A percentile compares a stretch with the other conserved stretches of the same genome.
Conservation (phyloP, 352 stramenopile genomes). For the Phytophthora palmivora region DNA sequence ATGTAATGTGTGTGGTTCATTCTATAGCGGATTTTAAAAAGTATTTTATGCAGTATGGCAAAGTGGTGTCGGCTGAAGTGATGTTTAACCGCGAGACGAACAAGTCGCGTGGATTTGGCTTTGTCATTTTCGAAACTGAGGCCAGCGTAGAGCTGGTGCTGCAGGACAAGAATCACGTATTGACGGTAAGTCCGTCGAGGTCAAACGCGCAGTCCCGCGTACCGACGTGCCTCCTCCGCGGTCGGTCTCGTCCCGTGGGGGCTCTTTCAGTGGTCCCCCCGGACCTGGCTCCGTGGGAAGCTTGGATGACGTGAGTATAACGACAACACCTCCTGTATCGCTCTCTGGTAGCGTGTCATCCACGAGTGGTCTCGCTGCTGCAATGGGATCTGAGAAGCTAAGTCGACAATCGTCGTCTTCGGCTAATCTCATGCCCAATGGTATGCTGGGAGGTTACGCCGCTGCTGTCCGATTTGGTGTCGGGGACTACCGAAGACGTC, state of each 20-base stretch:
- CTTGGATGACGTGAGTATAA: slow-evolving; percentile 69
- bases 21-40: slow-evolving; percentile 87
- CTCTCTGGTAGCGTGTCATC: slow-evolving; percentile 63
- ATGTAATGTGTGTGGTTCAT: no score
- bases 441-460: slow-evolving; percentile 75
- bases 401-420: slow-evolving; percentile 33
- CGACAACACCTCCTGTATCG: slow-evolving; percentile 63
- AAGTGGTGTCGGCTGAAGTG: slow-evolving; percentile 93
- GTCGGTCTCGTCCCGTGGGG: slow-evolving; percentile 75
- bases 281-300: slow-evolving; percentile 78
- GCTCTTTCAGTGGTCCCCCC: slow-evolving; percentile 81
- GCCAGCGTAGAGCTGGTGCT: slow-evolving; percentile 88
- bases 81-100: slow-evolving; percentile 97
- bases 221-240: slow-evolving; percentile 81
- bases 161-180: slow-evolving; percentile 91
- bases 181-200: slow-evolving; percentile 92
- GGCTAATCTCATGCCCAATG: slow-evolving; percentile 53
- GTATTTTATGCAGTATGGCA: slow-evolving; percentile 94
- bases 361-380: slow-evolving; percentile 37
- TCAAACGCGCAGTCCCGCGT: slow-evolving; percentile 86
- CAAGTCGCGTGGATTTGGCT: slow-evolving; percentile 94
- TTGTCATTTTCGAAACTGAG: slow-evolving; percentile 94
- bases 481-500: slow-evolving; percentile 50
- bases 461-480: slow-evolving; percentile 80
- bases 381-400: slow-evolving; percentile 41